phyloP scores from a whole-genome alignment of 1,139 yeast genomes.

The Debaryomyces coudertii region DNA sequence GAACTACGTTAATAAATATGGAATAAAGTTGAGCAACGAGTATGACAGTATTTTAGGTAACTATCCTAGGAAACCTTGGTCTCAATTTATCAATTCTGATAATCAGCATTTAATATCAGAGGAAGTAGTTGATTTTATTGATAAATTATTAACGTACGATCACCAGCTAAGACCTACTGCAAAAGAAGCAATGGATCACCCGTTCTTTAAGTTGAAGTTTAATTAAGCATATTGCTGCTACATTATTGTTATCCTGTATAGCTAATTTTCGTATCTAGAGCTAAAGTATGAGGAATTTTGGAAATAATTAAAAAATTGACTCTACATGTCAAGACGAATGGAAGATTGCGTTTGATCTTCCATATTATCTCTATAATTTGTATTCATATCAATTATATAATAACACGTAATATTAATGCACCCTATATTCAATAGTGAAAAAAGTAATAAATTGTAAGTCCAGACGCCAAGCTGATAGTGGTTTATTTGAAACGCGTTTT shows the following conservation, averaged over 20 bases:
- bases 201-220: constrained; percentile 44
- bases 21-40: constrained; percentile 61
- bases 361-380: not conserved
- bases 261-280: not conserved
- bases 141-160: constrained; percentile 66
- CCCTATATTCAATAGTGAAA: not conserved
- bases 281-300: not conserved
- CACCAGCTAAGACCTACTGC: constrained; percentile 79
- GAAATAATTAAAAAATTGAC: not conserved
- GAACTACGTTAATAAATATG: constrained; percentile 63
- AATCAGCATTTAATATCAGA: constrained; percentile 59
- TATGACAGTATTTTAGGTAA: constrained; percentile 70
- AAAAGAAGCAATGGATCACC: constrained; percentile 70
- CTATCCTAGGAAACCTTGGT: constrained; percentile 71
- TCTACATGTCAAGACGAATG: not conserved
- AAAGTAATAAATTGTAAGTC: not conserved
- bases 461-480: not conserved
- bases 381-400: constrained; percentile 2
- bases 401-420: constrained; percentile 1
- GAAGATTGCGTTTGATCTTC: not conserved
- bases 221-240: not conserved
- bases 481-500: not conserved
- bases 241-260: not conserved
- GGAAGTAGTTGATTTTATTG: constrained; percentile 68
- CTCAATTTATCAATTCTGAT: constrained; percentile 53